phyloP scores from a whole-genome alignment of 257 asterid species.

The Penstemon newberryi region DNA sequence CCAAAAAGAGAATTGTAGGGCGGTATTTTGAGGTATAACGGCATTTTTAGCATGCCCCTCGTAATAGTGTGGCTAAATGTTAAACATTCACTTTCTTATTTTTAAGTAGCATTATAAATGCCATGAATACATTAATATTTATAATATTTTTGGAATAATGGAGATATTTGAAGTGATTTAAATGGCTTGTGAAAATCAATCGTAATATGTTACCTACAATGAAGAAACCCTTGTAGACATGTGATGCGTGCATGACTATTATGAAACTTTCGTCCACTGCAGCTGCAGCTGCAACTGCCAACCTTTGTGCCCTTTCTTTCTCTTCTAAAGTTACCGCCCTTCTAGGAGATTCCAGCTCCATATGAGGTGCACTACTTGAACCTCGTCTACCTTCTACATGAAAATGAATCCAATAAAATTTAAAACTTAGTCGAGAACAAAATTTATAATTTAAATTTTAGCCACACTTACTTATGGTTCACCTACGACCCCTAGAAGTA shows the following conservation, averaged over 20 bases:
- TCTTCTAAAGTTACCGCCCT: conserved; percentile 37
- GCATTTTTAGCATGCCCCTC: no score
- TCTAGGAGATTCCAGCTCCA: conserved; percentile 29
- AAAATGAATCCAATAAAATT: neutral
- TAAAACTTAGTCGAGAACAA: neutral
- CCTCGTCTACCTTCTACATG: conserved; percentile 24
- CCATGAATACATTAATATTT: no score
- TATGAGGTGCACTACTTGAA: neutral
- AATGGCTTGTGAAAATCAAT: no score
- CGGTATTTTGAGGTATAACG: no score
- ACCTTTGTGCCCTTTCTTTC: conserved; percentile 20
- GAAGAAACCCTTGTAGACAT: conserved; percentile 37
- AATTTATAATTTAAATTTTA: neutral
- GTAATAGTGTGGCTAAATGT: no score
- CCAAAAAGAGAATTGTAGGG: no score
- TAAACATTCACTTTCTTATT: no score
- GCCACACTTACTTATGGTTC: conserved; percentile 17
- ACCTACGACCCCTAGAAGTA: conserved; percentile 6
- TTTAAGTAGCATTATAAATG: no score
- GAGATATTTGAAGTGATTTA: no score
- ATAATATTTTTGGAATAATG: no score
- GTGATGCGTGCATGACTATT: conserved; percentile 36
- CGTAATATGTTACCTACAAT: conserved; percentile 21
- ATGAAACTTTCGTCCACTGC: conserved; percentile 26
- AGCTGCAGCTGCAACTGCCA: conserved; percentile 23